Base-by-base conservation (phyloP, 768 basidiomycete species). In the Rhizopogon rudus region DNA sequence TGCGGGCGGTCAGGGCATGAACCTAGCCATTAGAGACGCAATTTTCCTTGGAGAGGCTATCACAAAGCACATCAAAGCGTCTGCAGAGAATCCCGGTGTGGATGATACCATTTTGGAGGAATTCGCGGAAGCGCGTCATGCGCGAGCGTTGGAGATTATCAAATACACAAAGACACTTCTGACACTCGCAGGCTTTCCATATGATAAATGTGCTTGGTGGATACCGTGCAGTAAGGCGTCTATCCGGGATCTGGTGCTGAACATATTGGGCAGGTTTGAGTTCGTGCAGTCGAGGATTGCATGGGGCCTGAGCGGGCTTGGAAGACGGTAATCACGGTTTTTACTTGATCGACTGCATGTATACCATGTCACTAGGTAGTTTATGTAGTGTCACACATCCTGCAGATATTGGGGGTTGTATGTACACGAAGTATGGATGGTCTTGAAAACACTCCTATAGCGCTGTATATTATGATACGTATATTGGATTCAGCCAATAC, bases 1-100 rank as follows among this genome's bases (percentile, higher is more conserved):
- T 29, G 69, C 73, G 5, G 81, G 80, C 2, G 81, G 81, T 1
- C 80, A 81, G 53, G 81, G 81, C 14, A 78, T 83, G 79, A 81
- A 81, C 56, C 74, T 82, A 20, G 79, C 81, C 5, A 65, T 83
- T n/a, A 73, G 80, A n/a, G 81, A 83, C 58, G 80, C 76, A 10
- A 63, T 80, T n/a, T 67, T 70, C 43, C 70, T 82, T 3, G 80
- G 75, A 5, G 70, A 74, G 14, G 73, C 62, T 9, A 64, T 82
- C 43, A 62, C 65, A 14, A 64, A 68, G 20, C 76, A 77, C 62
- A 55, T 74, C 2, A 58, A 43, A 6, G 59, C 57, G 28, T 12
- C 56, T 3, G 16, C 56, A 6, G 60, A 58, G n/a, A 63, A 61
- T 0, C 13, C 12, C 7, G 29, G 31, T 48, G 31, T 20, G 31